phyloP scores from a whole-genome alignment of 208 protist genomes.

The Crithidia mellificae region DNA sequence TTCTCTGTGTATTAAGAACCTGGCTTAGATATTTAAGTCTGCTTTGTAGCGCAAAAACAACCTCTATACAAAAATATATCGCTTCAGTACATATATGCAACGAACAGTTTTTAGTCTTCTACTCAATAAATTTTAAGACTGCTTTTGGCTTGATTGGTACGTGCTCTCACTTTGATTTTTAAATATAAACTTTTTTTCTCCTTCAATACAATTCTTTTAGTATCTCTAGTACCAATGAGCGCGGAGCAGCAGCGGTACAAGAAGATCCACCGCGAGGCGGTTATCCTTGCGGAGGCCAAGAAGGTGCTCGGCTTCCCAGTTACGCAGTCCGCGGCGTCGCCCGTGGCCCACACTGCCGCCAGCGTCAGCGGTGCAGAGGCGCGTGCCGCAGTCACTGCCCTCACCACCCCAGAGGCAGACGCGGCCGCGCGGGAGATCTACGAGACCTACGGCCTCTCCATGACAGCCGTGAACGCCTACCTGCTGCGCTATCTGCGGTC shows the following conservation, averaged over 20 bases:
- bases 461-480: slow-evolving; percentile 48
- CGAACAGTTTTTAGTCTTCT: too few species aligned
- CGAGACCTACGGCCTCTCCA: slow-evolving; percentile 26
- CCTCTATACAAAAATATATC: too few species aligned
- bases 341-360: slow-evolving; percentile 7
- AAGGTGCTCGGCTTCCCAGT: slow-evolving; percentile 27
- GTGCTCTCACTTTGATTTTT: too few species aligned
- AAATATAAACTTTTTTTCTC: too few species aligned
- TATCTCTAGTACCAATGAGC: slow-evolving; percentile 14
- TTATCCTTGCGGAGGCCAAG: slow-evolving; percentile 42
- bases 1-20: too few species aligned
- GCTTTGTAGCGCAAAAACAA: too few species aligned
- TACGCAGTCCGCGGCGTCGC: background rate
- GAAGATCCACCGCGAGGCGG: slow-evolving; percentile 35
- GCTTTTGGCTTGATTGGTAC: too few species aligned
- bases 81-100: too few species aligned
- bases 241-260: slow-evolving; percentile 28
- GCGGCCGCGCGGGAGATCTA: slow-evolving; percentile 11
- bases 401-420: slow-evolving; percentile 16
- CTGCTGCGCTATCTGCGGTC: slow-evolving; percentile 63
- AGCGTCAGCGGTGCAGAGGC: background rate
- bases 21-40: too few species aligned
- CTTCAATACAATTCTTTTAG: too few species aligned
- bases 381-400: background rate
- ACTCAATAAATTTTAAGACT: too few species aligned